Base-by-base conservation (phyloP, 2,329 filamentous ascomycete genomes). In the Cladophialophora yegresii region DNA sequence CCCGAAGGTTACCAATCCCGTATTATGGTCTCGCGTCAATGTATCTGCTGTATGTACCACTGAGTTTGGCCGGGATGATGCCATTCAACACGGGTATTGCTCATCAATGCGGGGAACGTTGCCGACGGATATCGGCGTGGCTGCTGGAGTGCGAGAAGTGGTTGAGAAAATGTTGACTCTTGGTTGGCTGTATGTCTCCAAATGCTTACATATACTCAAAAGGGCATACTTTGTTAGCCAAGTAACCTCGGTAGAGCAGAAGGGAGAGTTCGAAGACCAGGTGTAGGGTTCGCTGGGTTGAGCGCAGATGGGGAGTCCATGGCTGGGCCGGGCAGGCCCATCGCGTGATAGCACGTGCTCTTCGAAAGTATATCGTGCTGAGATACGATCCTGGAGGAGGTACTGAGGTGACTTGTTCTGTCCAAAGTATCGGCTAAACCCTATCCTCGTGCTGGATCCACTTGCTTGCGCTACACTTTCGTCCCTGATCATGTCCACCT, bases 181-280 rank as follows among this genome's bases (percentile, higher is more conserved):
- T 58, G 55, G 55, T 58, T 58, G 55, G 55, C 16, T 43, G 23
- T 22, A 32, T n/a, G 3, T 51, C 57, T 59, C 57, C 57, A 59
- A 59, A 49, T 59, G 57, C 57, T 59, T 36, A 59, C 57, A 59
- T 59, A 59, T 43, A n/a, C 36, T n/a, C 36, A 43, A 43, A 6
- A 8, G 0, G 6, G 8, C 36, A 43, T 43, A 8, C 5, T 43
- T n/a, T 16, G 1, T 7, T 43, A 7, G 36, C 13, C 13, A 4
- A n/a, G n/a, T 43, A n/a, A 16, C 36, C 36, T 43, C 36, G 36
- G 36, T n/a, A 43, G 36, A n/a, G 36, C 4, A n/a, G 36, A n/a
- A 33, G 36, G 13, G 16, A 7, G 36, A 20, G 36, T 8, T n/a
- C 16, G 36, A 20, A 16, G 8, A 40, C 12, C 36, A 16, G 13